Percentiles rank a stretch among this genome's conserved stretches.
phyloP scores from a whole-genome alignment of 2,329 filamentous ascomycete species.

The Leptographium wingfieldii region DNA sequence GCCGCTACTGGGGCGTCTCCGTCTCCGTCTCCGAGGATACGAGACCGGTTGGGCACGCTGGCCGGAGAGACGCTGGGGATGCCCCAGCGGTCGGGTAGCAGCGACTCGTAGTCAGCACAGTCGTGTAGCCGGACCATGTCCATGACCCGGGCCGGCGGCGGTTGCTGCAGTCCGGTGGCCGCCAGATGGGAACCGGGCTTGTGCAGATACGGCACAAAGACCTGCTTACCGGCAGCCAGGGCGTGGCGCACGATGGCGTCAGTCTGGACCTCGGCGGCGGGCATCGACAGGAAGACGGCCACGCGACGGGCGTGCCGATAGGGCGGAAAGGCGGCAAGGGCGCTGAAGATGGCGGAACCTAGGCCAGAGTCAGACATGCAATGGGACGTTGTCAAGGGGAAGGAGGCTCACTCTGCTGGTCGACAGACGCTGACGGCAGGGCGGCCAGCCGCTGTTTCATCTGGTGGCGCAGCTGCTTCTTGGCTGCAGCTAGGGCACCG shows the following conservation, averaged over 20 bases:
- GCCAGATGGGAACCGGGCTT: slow-evolving; percentile 30
- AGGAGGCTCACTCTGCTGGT: slow-evolving; percentile 53
- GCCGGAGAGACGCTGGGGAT: slow-evolving; percentile 71
- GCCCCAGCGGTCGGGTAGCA: slow-evolving; percentile 76
- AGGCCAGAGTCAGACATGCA: slow-evolving; percentile 2
- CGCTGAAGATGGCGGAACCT: slow-evolving; percentile 55
- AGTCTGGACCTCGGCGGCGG: slow-evolving; percentile 73
- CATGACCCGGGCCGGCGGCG: slow-evolving; percentile 56
- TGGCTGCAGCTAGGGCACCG: slow-evolving; percentile 51
- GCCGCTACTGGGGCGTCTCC: slow-evolving; percentile 19
- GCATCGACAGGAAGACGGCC: slow-evolving; percentile 91
- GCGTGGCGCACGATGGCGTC: slow-evolving; percentile 71
- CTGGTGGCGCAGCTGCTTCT: slow-evolving; percentile 59
- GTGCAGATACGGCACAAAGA: slow-evolving; percentile 87
- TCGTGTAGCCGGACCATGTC: slow-evolving; percentile 79
- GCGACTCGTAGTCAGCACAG: slow-evolving; percentile 62
- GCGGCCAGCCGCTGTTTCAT: slow-evolving; percentile 55
- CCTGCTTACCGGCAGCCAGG: slow-evolving; percentile 61
- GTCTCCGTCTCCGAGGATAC: slow-evolving; percentile 56
- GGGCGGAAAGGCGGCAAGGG: slow-evolving; percentile 54
- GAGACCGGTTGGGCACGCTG: slow-evolving; percentile 53
- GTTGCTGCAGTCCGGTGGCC: background rate
- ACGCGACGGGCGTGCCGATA: slow-evolving; percentile 65
- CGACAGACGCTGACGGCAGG: slow-evolving; percentile 49
- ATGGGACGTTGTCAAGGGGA: background rate